Evolutionary conservation across 371 early-diverging fungal genomes (phyloP), one percentile per base, ranked within the genome.

Genomic region (Syncephalastrum contaminatum): DNA sequence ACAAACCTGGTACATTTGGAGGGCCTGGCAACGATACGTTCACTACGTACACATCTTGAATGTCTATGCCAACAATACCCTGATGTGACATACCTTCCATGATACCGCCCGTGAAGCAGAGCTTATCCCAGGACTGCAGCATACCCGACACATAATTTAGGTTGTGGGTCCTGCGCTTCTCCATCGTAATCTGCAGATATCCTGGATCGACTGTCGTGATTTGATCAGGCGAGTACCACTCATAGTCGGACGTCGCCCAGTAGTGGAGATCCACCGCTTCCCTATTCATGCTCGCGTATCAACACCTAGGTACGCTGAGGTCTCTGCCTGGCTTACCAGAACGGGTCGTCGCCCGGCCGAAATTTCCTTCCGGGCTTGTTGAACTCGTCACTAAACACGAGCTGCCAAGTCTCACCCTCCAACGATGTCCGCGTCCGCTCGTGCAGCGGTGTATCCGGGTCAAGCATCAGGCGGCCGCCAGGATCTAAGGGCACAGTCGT

Each of bases 111-210:
- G 74, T 76, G 62, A 84, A 82, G 67, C 84, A 84, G 24, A 81
- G 55, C 62, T 84, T 83, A 64, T 84, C 83, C 84, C 84, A 84
- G 41, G 72, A 70, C 60, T 81, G 82, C 44, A 82, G 64, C 84
- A 83, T 83, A 5, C 76, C 77, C 30, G 73, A 73, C 12, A 72
- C 73, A 61, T 72, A 83, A 24, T 70, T 66, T 47, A 75, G 71
- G 4, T 69, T 54, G 48, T 70, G 67, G 1, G 64, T 66, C 42
- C 59, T 59, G 45, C 63, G 73, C 43, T 70, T 66, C 16, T 70
- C 73, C 24, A 79, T 39, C 0, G 64, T 75, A 45, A 83, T 73
- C 50, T 60, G 66, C 18, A 83, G 60, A 16, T 64, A 70, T 25
- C 84, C 84, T 36, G 58, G 68, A 27, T 65, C 48, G 4, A 47